Evolutionary conservation across 1,284 basidiomycete species (phyloP), one percentile per base, ranked within the genome.

Genomic region (Trametes polyzona): DNA sequence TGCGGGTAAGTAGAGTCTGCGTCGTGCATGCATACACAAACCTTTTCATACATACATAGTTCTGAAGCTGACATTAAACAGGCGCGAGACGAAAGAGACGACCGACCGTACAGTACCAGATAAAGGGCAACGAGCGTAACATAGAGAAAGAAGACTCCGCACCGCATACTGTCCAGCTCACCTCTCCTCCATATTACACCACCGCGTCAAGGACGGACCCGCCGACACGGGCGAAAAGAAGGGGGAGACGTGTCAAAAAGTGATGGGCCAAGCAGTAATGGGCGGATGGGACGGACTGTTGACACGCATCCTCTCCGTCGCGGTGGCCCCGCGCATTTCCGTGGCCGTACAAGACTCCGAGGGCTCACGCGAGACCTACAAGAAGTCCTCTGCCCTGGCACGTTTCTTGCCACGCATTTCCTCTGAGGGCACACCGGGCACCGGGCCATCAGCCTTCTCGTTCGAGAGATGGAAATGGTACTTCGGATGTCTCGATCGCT

Each of bases 331-430:
- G n/a, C n/a, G n/a, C n/a, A n/a, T n/a, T n/a, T n/a, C n/a, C n/a
- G n/a, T n/a, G n/a, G n/a, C n/a, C n/a, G n/a, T n/a, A n/a, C n/a
- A n/a, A n/a, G n/a, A n/a, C n/a, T n/a, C n/a, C 43, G 40, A 11
- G 27, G 24, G 19, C 14, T 21, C 14, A 17, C n/a, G n/a, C n/a
- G 47, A 39, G 33, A 39, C 17, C 65, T 71, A 90, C 63, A 90
- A 73, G 71, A 88, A 91, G 70, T 92, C 90, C 73, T 92, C 89
- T 12, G 89, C 90, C 62, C 89, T 76, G 32, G 89, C 87, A 51
- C 89, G 78, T 71, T 92, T 92, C 77, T 86, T 90, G 48, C 89
- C 89, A 59, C 87, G 79, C 56, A 81, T 74, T 65, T 89, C 87
- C 60, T 89, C 86, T 26, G 61, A 53, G 42, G 72, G 66, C 53